Evolutionary conservation across 1,284 basidiomycete species (phyloP).

Genomic region (Marasmius tenuissimus): DNA sequence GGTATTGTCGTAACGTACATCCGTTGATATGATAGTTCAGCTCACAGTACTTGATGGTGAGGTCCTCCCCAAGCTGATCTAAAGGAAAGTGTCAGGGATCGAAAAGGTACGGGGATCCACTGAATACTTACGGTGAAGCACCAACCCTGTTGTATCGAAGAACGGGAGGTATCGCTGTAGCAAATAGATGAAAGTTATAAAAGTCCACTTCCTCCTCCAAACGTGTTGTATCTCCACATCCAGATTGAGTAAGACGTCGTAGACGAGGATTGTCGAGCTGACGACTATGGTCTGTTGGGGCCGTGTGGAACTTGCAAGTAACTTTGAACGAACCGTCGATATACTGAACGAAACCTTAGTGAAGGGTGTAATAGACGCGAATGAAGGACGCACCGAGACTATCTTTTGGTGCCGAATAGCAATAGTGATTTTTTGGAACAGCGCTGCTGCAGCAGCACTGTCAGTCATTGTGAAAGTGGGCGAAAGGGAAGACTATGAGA

Average conservation of each 20-base stretch:
- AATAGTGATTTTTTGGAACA: neutral
- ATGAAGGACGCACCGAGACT: too few relatives aligned
- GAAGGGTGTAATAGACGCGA: too few relatives aligned
- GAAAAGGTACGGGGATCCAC: neutral
- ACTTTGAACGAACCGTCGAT: neutral
- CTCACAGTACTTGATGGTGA: neutral
- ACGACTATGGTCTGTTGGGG: neutral
- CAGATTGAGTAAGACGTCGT: neutral
- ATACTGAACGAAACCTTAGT: neutral
- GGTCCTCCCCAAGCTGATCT: neutral
- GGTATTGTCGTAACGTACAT: neutral
- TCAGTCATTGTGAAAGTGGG: neutral
- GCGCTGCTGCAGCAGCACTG: neutral
- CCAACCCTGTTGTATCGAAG: neutral
- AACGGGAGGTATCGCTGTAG: conserved; percentile 1
- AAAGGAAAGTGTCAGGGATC: neutral
- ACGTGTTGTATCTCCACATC: neutral
- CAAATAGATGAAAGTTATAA: neutral
- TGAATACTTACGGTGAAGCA: neutral
- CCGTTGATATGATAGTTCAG: neutral
- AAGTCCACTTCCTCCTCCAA: neutral
- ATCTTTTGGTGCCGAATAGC: too few relatives aligned
- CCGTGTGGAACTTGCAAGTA: neutral
- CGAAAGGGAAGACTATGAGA: neutral
- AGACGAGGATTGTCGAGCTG: neutral